phyloP scores from a whole-genome alignment of 2,329 filamentous ascomycete species.

The Pseudofabraea citricarpa region DNA sequence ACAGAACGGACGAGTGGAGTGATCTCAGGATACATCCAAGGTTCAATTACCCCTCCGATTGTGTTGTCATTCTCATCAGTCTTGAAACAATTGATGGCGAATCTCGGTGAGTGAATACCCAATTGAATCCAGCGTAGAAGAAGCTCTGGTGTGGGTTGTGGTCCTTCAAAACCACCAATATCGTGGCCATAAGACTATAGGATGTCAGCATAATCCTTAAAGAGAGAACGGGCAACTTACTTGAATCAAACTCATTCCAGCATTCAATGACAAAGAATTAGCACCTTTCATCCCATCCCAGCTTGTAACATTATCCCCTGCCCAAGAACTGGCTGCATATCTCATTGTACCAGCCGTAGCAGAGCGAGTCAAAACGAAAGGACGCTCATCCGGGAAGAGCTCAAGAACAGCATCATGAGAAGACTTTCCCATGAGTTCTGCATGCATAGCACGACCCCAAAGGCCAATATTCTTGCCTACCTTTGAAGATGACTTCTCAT shows the following conservation, averaged over 20 bases:
- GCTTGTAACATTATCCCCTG: conserved; percentile 69
- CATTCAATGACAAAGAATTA: conserved; percentile 64
- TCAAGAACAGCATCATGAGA: conserved; percentile 64
- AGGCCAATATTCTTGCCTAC: conserved; percentile 51
- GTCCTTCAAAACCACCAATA: conserved; percentile 71
- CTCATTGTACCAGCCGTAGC: conserved; percentile 66
- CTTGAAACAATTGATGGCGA: conserved; percentile 77
- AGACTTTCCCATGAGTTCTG: conserved; percentile 65
- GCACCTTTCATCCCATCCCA: conserved; percentile 70
- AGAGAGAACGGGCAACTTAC: conserved; percentile 23
- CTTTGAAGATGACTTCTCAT: conserved; percentile 20
- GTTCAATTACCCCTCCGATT: conserved; percentile 70
- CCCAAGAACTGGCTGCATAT: conserved; percentile 70
- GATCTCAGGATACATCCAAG: conserved; percentile 71
- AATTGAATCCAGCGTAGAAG: conserved; percentile 71
- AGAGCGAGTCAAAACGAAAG: conserved; percentile 66
- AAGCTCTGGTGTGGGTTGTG: conserved; percentile 65
- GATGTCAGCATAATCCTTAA: conserved; percentile 3
- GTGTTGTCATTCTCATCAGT: conserved; percentile 60
- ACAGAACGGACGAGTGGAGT: conserved; percentile 57
- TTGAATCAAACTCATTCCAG: conserved; percentile 63
- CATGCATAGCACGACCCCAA: conserved; percentile 66
- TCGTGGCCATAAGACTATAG: conserved; percentile 63
- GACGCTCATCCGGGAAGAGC: conserved; percentile 51
- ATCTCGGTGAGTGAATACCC: conserved; percentile 64